Percentiles rank a stretch among this genome's conserved stretches.
Evolutionary conservation across 2,329 filamentous ascomycete species (phyloP).

Genomic region (Aureobasidium vineae): DNA sequence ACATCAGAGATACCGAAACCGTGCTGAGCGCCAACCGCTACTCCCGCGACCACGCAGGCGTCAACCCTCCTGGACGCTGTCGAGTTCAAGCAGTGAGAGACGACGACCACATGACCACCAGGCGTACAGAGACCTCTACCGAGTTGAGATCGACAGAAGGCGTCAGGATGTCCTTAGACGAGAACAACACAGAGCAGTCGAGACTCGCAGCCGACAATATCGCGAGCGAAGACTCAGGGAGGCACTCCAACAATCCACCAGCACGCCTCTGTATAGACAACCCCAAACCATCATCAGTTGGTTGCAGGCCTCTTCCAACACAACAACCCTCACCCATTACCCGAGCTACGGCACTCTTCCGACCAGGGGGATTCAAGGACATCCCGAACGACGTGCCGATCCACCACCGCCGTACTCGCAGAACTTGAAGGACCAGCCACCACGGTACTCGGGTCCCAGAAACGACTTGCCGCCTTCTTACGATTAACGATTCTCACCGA

Average conservation of each 20-base stretch:
- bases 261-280: background rate
- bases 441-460: background rate
- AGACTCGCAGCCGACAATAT: conserved; percentile 6
- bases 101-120: conserved; percentile 7
- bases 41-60: conserved; percentile 4
- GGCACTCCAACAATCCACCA: background rate
- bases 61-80: conserved; percentile 5
- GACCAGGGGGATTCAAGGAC: background rate
- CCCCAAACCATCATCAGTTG: conserved; percentile 5
- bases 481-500: background rate
- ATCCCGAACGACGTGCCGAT: background rate
- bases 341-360: conserved; percentile 16
- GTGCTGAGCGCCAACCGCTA: conserved; percentile 3
- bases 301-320: conserved; percentile 1
- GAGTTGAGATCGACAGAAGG: conserved; percentile 4
- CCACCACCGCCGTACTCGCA: conserved; percentile 13
- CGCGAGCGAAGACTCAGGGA: conserved; percentile 15
- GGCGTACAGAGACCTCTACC: conserved; percentile 10
- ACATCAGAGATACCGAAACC: background rate
- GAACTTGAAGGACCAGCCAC: background rate
- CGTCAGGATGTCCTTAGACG: conserved; percentile 12
- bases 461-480: conserved; percentile 6
- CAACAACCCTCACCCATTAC: background rate
- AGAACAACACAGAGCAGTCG: conserved; percentile 16
- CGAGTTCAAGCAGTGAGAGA: background rate